Conservation (phyloP, 352 stramenopile genomes). For the Salisapilia sapeloensis region DNA sequence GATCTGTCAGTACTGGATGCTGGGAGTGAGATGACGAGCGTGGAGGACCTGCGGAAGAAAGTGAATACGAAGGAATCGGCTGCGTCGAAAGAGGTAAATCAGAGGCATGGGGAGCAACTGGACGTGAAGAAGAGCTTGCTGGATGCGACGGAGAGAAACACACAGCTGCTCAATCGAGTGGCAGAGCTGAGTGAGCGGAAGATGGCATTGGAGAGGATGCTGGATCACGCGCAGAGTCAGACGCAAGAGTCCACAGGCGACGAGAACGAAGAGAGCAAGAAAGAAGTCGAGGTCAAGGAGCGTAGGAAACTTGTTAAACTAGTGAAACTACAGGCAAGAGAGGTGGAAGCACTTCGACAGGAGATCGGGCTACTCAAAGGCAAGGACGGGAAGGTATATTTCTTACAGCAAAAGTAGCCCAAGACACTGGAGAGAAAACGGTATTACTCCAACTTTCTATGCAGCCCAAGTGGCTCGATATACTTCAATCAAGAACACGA, state of each 20-base stretch:
- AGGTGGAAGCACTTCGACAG: slow-evolving; percentile 83
- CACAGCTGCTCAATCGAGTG: slow-evolving; percentile 55
- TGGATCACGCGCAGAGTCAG: slow-evolving; percentile 49
- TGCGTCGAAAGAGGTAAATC: slow-evolving; percentile 25
- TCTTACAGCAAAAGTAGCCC: no score
- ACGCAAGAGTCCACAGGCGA: slow-evolving; percentile 24
- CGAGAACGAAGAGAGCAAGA: slow-evolving; percentile 7
- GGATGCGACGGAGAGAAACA: slow-evolving; percentile 73
- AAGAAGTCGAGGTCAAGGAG: slow-evolving; percentile 71
- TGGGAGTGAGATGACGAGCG: slow-evolving; percentile 46
- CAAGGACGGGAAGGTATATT: slow-evolving; percentile 71
- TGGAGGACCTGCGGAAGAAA: slow-evolving; percentile 54
- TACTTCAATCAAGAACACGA: no score
- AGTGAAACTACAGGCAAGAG: slow-evolving; percentile 82
- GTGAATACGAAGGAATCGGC: slow-evolving; percentile 60
- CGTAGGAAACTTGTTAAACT: slow-evolving; percentile 79
- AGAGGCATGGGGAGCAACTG: slow-evolving; percentile 28
- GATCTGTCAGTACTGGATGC: slow-evolving; percentile 84
- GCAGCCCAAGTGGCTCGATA: no score
- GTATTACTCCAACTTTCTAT: no score
- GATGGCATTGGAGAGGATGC: slow-evolving; percentile 68
- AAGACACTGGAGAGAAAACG: no score
- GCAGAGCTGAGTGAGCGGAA: slow-evolving; percentile 60
- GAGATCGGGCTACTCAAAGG: slow-evolving; percentile 75
- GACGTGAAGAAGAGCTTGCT: slow-evolving; percentile 60